Percentiles rank a stretch among this genome's conserved stretches.
Evolutionary conservation across 495 filamentous ascomycete species (phyloP).

Genomic region (Podospora australis): DNA sequence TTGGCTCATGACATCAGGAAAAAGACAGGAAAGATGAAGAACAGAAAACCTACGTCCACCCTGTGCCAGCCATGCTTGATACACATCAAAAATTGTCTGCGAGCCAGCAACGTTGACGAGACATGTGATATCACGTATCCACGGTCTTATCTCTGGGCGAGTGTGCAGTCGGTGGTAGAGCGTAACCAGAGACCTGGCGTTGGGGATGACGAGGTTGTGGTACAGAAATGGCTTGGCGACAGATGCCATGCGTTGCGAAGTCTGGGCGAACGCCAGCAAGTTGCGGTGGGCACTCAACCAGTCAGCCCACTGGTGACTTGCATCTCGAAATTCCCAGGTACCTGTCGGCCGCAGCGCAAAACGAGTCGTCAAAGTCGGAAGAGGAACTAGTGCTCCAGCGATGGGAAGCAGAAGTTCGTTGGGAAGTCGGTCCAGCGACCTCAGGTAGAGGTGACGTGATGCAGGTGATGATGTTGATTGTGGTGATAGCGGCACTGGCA

Average conservation of each 20-base stretch:
- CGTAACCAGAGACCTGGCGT: constrained; percentile 16
- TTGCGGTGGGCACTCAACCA: constrained; percentile 20
- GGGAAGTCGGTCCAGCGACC: constrained; percentile 21
- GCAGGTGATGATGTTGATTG: too few species aligned
- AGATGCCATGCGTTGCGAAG: constrained; percentile 26
- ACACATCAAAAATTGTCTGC: constrained; percentile 8
- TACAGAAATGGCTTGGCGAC: constrained; percentile 26
- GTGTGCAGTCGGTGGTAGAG: constrained; percentile 16
- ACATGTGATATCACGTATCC: constrained; percentile 26
- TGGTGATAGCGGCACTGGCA: too few species aligned
- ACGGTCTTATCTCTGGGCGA: constrained; percentile 19
- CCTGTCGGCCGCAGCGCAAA: constrained; percentile 25
- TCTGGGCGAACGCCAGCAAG: constrained; percentile 23
- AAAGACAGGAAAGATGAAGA: too few species aligned
- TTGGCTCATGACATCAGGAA: background rate
- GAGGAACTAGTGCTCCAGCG: constrained; percentile 22
- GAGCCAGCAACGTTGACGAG: constrained; percentile 20
- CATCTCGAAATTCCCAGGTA: constrained; percentile 30
- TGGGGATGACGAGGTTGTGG: constrained; percentile 25
- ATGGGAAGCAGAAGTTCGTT: constrained; percentile 27
- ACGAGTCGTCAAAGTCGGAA: constrained; percentile 20
- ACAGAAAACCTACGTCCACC: constrained; percentile 24
- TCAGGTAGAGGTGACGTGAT: background rate
- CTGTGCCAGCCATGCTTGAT: constrained; percentile 18
- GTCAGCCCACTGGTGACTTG: constrained; percentile 22